Evolutionary conservation across 2,329 filamentous ascomycete species (phyloP), one percentile per base, ranked within the genome.

Genomic region (Aspergillus tanneri): DNA sequence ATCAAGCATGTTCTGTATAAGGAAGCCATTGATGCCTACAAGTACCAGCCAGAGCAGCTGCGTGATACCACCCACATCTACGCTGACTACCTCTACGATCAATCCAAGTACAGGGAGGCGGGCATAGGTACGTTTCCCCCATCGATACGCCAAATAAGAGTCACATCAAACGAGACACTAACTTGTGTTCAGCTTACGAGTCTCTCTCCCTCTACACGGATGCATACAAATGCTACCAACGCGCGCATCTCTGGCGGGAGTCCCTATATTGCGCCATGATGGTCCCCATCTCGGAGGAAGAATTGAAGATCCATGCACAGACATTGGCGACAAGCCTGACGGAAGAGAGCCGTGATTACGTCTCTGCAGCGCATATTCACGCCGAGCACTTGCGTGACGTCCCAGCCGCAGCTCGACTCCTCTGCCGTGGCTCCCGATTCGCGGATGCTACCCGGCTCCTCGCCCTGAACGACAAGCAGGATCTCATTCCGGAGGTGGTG

Each of bases 161-260:
- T 24, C 23, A 30, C 41, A n/a, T 24, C 23, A 25, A 25, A 43
- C 14, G 25, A 54, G 49, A 49, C 43, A 34, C 30, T 50, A 40
- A 54, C 12, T 21, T 18, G 32, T 3, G 10, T 23, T 22, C 44
- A 57, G 87, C 90, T 3, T 95, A 95, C 69, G 93, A 97, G 66
- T 96, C 86, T 16, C 83, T 99, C 8, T 73, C 76, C 10, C 83
- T 91, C 65, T 89, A 88, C 62, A 65, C 74, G 16, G 80, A 86
- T 30, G 92, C 93, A 8, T 90, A 87, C 52, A 81, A 84, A 61
- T 88, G 88, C 65, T 99, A 96, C 72, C 85, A 88, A 52, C 82
- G 87, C 1, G 89, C 89, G 1, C 88, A 90, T 30, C 80, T 88
- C 71, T 99, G 93, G 93, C 89, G 88, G 43, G 92, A 99, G 69